These are phyloP conservation scores for Magnaporthiopsis rhizophila DNA, from an alignment of 2,329 filamentous ascomycete species.

Conservation along the genomic window DNA sequence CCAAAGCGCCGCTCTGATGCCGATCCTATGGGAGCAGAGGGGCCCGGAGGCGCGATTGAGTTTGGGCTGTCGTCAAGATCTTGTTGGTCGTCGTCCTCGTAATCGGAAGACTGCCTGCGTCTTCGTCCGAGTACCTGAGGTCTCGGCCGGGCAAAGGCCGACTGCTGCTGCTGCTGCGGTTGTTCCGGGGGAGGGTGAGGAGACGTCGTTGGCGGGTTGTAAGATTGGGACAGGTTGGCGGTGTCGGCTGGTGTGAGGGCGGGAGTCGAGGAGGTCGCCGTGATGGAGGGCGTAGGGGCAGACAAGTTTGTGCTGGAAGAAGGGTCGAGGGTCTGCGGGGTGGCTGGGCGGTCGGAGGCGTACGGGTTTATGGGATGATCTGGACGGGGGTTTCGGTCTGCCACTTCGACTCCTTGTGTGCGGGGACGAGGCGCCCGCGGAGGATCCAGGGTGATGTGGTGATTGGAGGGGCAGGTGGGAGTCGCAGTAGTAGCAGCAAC, in stretches of 20 bases:
- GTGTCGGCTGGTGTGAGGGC: constrained; percentile 1
- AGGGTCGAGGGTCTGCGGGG: neutral
- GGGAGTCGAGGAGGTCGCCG: neutral
- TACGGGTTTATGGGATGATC: neutral
- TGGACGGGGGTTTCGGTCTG: constrained; percentile 5
- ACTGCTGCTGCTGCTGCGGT: neutral
- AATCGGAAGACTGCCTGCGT: constrained; percentile 2
- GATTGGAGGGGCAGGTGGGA: neutral
- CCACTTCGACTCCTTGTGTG: constrained; percentile 4
- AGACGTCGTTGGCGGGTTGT: neutral
- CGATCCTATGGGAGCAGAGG: constrained; percentile 4
- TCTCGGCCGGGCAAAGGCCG: neutral
- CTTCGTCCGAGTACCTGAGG: constrained; percentile 5
- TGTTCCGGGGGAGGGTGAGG: neutral
- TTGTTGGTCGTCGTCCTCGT: constrained; percentile 4
- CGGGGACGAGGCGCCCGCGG: constrained; percentile 6
- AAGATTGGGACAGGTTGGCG: neutral
- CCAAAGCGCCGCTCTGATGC: constrained; percentile 2
- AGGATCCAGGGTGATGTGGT: neutral
- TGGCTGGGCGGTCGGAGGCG: constrained; percentile 1
- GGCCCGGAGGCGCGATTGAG: constrained; percentile 2
- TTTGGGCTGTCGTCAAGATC: neutral
- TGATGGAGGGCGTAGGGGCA: neutral
- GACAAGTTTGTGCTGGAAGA: neutral
- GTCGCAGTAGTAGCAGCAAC: neutral